Base-by-base conservation (phyloP, 108 stramenopile species). In the Discostella stelligeroides region DNA sequence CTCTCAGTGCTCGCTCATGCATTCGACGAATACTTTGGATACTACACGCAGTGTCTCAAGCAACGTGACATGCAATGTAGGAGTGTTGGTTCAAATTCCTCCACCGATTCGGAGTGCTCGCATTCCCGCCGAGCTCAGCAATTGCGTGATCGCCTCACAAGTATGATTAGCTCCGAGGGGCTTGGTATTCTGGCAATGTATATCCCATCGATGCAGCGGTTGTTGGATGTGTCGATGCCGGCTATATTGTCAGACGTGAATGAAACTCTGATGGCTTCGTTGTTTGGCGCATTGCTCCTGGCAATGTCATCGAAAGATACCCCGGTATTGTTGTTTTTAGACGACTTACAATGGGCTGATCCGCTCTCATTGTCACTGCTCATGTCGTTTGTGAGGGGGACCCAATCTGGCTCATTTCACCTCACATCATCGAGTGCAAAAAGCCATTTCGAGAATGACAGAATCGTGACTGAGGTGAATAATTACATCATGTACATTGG, bases 261-360 rank as follows among this genome's bases (percentile, higher is more conserved):
- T 10, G 1, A 49, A 65, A 17, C 29, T 37, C 23, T 48, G 38
- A 34, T 49, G 47, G 23, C 63, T 51, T 49, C 28, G 38, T 10
- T 60, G 20, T 70, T 70, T 49, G 9, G 47, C 38, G 25, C 29
- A 4, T 46, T 70, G 11, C 48, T 51, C 20, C 40, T 49, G 23
- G 43, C 17, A 14, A 42, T 58, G 6, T 60, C 70, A 4, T 20
- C 25, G 27, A 2, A 27, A 10, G 56, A 54, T 1, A 8, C 18
- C 0, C 57, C 63, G 2, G 38, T 39, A 0, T 2, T 82, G 13
- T 59, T 88, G 21, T 76, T 87, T 66, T 21, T 84, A 6, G 84
- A 84, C 58, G 86, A 87, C 48, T 45, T 87, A 18, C 86, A 87
- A 53, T 87, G 86, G 86, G 79, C 82, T 7, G 84, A 87, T 65